Evolutionary conservation across 2,329 filamentous ascomycete genomes (phyloP).

Genomic region (Raffaelea deltoideospora): DNA sequence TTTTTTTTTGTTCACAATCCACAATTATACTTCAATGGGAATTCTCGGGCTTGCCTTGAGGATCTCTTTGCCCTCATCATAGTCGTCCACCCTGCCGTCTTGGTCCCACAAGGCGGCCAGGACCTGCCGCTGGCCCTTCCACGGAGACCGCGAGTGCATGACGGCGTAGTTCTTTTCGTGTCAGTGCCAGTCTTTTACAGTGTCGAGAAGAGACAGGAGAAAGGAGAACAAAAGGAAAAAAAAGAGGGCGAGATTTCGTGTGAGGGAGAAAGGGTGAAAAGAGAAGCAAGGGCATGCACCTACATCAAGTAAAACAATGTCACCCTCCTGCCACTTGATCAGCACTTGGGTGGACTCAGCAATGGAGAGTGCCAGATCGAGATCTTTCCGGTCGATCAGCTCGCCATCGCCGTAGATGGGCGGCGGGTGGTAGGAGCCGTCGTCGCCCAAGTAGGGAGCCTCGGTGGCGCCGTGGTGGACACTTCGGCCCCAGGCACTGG

Average conservation of each 20-base stretch:
- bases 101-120: conserved; percentile 2
- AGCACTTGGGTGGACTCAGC: neutral
- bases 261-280: too few species aligned
- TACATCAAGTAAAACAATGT: conserved; percentile 10
- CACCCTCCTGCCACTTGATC: conserved; percentile 2
- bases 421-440: conserved; percentile 2
- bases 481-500: conserved; percentile 4
- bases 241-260: too few species aligned
- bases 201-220: too few species aligned
- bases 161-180: conserved; percentile 11
- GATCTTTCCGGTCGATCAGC: conserved; percentile 10
- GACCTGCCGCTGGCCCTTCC: conserved; percentile 3
- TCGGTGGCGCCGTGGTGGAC: conserved; percentile 4
- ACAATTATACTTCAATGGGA: neutral
- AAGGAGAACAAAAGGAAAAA: neutral
- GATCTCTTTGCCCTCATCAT: neutral
- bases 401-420: conserved; percentile 11
- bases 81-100: neutral
- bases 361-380: conserved; percentile 6
- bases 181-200: too few species aligned
- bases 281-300: too few species aligned
- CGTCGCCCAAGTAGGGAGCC: conserved; percentile 2
- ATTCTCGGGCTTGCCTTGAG: neutral
- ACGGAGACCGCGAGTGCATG: conserved; percentile 13
- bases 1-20: too few species aligned